Base-by-base conservation (phyloP, 306 rosid genomes). In the Cicer yamashitae region DNA sequence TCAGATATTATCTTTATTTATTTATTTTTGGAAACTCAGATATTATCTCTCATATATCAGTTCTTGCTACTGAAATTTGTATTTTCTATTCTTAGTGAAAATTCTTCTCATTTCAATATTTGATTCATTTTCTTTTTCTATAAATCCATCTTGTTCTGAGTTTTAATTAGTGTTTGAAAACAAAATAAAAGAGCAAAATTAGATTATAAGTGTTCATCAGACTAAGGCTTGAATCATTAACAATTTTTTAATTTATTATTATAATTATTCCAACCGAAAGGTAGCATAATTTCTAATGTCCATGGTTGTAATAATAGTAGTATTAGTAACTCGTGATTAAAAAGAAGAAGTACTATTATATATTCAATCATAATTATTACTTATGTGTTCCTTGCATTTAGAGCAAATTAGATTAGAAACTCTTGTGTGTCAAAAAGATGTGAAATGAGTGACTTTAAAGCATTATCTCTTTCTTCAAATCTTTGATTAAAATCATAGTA, bases 401-500 rank as follows among this genome's bases (percentile, higher is more conserved):
- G 65, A 70, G 59, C 76, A 82, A 78, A 77, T 50, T 53, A 50
- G 1, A 78, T 66, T 64, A 38, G 45, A 20, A 20, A 77, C 68
- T 14, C 43, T 58, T 51, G 63, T 58, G 30, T 43, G 73, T 76
- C 67, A 46, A 76, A 79, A 82, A 81, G 60, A 71, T 72, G 51
- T 70, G 69, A 66, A 73, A 79, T 70, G 92, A 89, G 97, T 91
- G 79, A 81, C 89, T 87, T 88, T 77, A 67, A 91, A 91, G 97
- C 82, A 77, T 68, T 20, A 14, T 65, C 69, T 53, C 40, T 84
- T 72, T 77, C 86, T 46, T 65, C 74, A 76, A 77, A 71, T 65
- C 85, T 86, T 86, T 70, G 84, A 82, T 84, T 82, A 65, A 58
- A 85, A 81, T 87, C 79, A 65, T 59, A 60, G 81, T 79, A 79